A percentile compares a stretch with the other conserved stretches of the same genome.
Conservation (phyloP, 179 eudicot species). For the Beta lomatogona region DNA sequence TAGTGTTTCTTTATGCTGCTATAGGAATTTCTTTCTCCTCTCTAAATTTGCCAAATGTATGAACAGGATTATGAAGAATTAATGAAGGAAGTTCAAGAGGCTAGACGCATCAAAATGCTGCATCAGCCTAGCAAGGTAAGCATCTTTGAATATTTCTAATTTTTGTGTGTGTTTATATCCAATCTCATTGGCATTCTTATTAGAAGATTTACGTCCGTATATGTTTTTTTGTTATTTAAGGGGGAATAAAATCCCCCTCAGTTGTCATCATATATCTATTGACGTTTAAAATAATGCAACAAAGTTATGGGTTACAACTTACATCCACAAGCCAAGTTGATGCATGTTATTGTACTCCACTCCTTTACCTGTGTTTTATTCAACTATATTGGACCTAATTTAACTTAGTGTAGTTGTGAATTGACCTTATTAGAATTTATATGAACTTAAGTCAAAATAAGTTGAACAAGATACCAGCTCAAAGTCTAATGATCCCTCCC, state of each 20-base stretch:
- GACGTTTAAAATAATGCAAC: not conserved
- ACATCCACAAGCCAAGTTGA: not conserved
- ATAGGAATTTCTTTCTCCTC: conserved; percentile 2
- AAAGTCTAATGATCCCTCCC: too few species aligned
- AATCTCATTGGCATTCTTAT: not conserved
- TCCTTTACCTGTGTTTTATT: not conserved
- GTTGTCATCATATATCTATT: not conserved
- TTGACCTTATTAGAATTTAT: too few species aligned
- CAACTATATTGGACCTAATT: too few species aligned
- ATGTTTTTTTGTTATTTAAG: too few species aligned
- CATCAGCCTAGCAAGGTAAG: conserved; percentile 98
- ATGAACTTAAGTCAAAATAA: too few species aligned
- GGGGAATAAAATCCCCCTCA: not conserved
- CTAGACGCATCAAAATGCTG: conserved; percentile 91
- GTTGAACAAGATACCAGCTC: too few species aligned
- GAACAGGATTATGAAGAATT: conserved; percentile 80
- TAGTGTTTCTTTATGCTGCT: not conserved
- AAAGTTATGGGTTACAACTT: not conserved
- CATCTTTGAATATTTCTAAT: not conserved
- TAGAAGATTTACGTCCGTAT: too few species aligned
- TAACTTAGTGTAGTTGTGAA: too few species aligned
- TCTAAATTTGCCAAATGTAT: conserved; percentile 15
- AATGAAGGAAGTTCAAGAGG: conserved; percentile 96
- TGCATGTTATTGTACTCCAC: conserved; percentile 5
- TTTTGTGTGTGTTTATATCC: not conserved